A percentile compares a stretch with the other conserved stretches of the same genome.
Evolutionary conservation across 2,329 filamentous ascomycete species (phyloP).

Genomic region (Gaeumannomyces sp.): DNA sequence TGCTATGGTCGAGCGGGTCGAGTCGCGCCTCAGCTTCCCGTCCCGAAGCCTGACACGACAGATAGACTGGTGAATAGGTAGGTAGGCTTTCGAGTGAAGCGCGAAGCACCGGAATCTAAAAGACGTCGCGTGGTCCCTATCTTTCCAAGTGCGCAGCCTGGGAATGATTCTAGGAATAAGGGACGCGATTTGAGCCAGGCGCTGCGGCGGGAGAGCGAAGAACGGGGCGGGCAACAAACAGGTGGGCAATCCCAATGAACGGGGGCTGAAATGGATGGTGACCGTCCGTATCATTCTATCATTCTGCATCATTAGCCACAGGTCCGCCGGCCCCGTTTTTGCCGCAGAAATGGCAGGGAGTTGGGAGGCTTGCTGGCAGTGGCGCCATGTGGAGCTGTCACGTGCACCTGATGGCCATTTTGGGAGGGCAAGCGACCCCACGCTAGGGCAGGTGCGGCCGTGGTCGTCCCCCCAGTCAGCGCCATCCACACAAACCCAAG

Average conservation of each 20-base stretch:
- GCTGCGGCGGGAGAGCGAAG: not conserved
- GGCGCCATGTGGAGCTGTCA: not conserved
- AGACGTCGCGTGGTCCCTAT: not conserved
- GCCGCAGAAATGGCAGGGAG: too few species aligned
- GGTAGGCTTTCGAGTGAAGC: not conserved
- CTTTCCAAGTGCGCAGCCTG: not conserved
- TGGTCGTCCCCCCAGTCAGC: not conserved
- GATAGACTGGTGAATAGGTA: not conserved
- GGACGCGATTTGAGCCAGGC: not conserved
- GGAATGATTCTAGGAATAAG: not conserved
- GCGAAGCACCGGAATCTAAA: not conserved
- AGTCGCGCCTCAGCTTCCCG: not conserved
- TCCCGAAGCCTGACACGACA: not conserved
- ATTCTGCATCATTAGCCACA: not conserved
- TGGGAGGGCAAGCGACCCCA: constrained; percentile 3
- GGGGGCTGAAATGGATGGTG: not conserved
- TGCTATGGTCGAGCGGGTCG: not conserved
- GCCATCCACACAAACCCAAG: constrained; percentile 6
- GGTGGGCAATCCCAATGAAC: not conserved
- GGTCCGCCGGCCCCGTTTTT: too few species aligned
- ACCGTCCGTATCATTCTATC: too few species aligned
- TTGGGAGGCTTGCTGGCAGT: too few species aligned
- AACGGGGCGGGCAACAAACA: not conserved
- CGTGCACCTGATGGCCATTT: not conserved
- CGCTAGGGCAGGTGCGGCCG: constrained; percentile 4